phyloP scores from a whole-genome alignment of 192 early-diverging fungal species.

The Entomortierella parvispora region DNA sequence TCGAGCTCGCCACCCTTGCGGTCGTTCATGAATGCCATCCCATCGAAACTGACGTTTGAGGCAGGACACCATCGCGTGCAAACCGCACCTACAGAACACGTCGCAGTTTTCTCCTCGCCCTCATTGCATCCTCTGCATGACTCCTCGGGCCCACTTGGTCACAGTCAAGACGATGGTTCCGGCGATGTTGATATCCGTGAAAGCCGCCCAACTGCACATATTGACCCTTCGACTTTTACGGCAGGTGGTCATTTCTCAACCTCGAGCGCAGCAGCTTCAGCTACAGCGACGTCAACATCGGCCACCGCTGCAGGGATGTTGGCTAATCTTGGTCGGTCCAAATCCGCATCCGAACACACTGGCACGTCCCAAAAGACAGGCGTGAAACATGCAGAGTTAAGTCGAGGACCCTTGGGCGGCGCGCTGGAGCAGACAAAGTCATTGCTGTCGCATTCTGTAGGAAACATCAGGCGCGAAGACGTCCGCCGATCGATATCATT shows the following conservation, averaged over 20 bases:
- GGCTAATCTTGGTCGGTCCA: constrained; percentile 35
- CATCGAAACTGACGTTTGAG: constrained; percentile 35
- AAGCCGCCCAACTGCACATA: neutral
- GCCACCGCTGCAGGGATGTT: constrained; percentile 14
- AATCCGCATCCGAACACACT: constrained; percentile 38
- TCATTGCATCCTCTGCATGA: constrained; percentile 40
- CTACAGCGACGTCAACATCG: constrained; percentile 4
- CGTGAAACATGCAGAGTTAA: constrained; percentile 42
- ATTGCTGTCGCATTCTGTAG: constrained; percentile 35
- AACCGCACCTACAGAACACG: constrained; percentile 43
- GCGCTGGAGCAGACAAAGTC: constrained; percentile 51
- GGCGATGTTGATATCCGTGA: constrained; percentile 22
- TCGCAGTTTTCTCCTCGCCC: constrained; percentile 31
- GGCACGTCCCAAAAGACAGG: constrained; percentile 14
- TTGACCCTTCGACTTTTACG: neutral
- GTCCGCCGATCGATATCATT: constrained; percentile 34
- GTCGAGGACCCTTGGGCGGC: constrained; percentile 32
- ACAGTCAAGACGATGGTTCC: constrained; percentile 38
- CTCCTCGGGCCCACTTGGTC: constrained; percentile 7
- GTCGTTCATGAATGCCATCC: constrained; percentile 19
- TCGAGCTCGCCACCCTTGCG: constrained; percentile 46
- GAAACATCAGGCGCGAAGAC: constrained; percentile 34
- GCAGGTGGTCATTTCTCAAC: neutral
- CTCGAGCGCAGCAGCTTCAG: neutral
- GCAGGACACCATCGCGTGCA: constrained; percentile 45